phyloP scores from a whole-genome alignment of 2,329 filamentous ascomycete genomes.

The Lecanicillium sp. region DNA sequence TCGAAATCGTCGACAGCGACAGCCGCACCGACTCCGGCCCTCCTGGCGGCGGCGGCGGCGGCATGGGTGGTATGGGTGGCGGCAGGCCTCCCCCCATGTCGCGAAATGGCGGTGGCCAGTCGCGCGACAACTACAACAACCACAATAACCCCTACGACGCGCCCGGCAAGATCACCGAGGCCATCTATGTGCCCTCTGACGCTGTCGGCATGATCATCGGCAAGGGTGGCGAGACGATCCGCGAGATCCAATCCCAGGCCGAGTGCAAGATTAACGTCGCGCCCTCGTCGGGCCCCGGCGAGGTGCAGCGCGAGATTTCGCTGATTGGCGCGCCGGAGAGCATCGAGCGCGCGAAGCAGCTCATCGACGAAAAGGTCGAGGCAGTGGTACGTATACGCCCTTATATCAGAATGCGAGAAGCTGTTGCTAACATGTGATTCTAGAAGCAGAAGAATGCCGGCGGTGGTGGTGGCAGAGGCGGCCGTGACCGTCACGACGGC shows the following conservation, averaged over 20 bases:
- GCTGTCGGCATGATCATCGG: slow-evolving; percentile 96
- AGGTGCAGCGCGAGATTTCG: slow-evolving; percentile 79
- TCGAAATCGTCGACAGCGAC: slow-evolving; percentile 92
- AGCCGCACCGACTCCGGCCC: slow-evolving; percentile 51
- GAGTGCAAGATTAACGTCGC: slow-evolving; percentile 95
- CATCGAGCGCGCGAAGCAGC: slow-evolving; percentile 73
- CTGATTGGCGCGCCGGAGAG: slow-evolving; percentile 72
- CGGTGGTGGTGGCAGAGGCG: slow-evolving; percentile 37
- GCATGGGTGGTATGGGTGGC: slow-evolving; percentile 27
- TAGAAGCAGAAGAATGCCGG: slow-evolving; percentile 48
- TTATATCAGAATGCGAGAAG: too few relatives aligned
- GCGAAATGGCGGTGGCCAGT: slow-evolving; percentile 4
- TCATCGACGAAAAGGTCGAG: slow-evolving; percentile 89
- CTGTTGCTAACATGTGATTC: slow-evolving; percentile 27
- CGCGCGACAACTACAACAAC: slow-evolving; percentile 24
- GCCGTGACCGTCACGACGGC: slow-evolving; percentile 32
- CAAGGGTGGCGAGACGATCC: slow-evolving; percentile 89
- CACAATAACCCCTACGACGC: slow-evolving; percentile 34
- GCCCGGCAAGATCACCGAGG: slow-evolving; percentile 70
- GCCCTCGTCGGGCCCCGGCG: slow-evolving; percentile 68
- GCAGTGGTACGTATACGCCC: slow-evolving; percentile 60
- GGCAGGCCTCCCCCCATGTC: slow-evolving; percentile 17
- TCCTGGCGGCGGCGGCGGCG: slow-evolving; percentile 24
- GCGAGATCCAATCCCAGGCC: slow-evolving; percentile 82
- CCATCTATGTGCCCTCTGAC: slow-evolving; percentile 80